phyloP scores from a whole-genome alignment of 2,329 filamentous ascomycete genomes.

The Aschersonia sp. region DNA sequence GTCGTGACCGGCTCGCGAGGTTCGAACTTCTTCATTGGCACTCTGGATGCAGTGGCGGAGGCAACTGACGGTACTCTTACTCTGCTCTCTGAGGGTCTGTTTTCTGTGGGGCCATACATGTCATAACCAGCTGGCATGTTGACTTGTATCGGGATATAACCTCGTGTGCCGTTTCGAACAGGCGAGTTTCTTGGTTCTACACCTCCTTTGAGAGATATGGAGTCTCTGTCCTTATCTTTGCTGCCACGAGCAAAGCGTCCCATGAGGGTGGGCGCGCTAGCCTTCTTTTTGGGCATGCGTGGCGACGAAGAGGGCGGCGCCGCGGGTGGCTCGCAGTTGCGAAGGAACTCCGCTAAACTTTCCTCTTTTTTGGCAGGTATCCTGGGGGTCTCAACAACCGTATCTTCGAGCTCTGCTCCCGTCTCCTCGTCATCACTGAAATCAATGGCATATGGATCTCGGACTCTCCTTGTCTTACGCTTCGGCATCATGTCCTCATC shows the following conservation, averaged over 20 bases:
- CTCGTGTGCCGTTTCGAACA: slow-evolving; percentile 20
- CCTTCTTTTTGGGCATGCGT: slow-evolving; percentile 44
- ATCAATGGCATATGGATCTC: slow-evolving; percentile 90
- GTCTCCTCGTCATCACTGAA: slow-evolving; percentile 38
- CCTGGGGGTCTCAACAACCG: slow-evolving; percentile 22
- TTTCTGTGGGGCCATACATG: slow-evolving; percentile 20
- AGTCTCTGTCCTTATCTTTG: slow-evolving; percentile 9
- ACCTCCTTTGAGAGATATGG: slow-evolving; percentile 11
- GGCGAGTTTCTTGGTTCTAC: slow-evolving; percentile 17
- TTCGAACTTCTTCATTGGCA: slow-evolving; percentile 43
- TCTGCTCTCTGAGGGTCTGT: slow-evolving; percentile 4
- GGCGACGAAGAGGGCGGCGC: slow-evolving; percentile 23
- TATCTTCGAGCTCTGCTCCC: slow-evolving; percentile 21
- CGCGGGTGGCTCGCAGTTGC: slow-evolving; percentile 51
- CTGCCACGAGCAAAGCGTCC: slow-evolving; percentile 34
- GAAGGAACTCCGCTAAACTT: slow-evolving; percentile 59
- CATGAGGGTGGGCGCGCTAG: slow-evolving; percentile 47
- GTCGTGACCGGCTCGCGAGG: slow-evolving; percentile 34
- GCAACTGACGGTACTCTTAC: slow-evolving; percentile 10
- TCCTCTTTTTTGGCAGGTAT: slow-evolving; percentile 39
- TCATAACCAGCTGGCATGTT: slow-evolving; percentile 31
- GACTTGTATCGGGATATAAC: slow-evolving; percentile 39
- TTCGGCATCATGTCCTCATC: slow-evolving; percentile 46
- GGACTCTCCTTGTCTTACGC: slow-evolving; percentile 62
- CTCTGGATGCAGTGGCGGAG: slow-evolving; percentile 20